Conservation (phyloP, 2,329 filamentous ascomycete genomes). For the Cytospora chrysosperma region DNA sequence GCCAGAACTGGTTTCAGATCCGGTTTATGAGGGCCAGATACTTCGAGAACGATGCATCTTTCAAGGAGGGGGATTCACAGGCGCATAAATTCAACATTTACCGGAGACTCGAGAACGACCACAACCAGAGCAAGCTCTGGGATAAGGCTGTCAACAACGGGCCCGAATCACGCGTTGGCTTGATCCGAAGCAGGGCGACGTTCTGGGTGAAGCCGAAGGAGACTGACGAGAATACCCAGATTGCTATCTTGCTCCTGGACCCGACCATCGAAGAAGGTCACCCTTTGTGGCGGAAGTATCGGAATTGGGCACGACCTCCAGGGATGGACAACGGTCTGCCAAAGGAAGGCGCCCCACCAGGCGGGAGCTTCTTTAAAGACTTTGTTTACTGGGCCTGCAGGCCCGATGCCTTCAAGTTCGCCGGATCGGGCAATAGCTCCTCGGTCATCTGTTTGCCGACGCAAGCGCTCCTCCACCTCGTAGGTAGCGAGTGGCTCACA, state of each 20-base stretch:
- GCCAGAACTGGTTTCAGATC: constrained; percentile 30
- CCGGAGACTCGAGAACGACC: constrained; percentile 29
- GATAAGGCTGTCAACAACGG: constrained; percentile 18
- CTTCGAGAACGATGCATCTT: constrained; percentile 23
- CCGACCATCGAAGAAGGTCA: constrained; percentile 17
- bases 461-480: constrained; percentile 29
- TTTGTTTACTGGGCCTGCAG: constrained; percentile 31
- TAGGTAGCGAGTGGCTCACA: constrained; percentile 31
- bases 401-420: constrained; percentile 21
- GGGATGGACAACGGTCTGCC: constrained; percentile 1
- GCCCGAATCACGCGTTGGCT: constrained; percentile 25
- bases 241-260: constrained; percentile 17
- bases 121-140: constrained; percentile 29
- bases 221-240: constrained; percentile 23
- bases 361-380: constrained; percentile 27
- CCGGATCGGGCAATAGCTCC: neutral
- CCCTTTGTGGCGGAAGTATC: constrained; percentile 30
- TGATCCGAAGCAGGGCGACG: constrained; percentile 29
- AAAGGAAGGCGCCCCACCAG: neutral
- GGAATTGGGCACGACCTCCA: constrained; percentile 26
- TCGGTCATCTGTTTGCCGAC: constrained; percentile 26
- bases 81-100: constrained; percentile 28
- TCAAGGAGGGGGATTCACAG: constrained; percentile 20
- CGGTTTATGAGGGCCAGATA: constrained; percentile 30
- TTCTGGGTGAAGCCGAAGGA: constrained; percentile 28